These are phyloP conservation scores for Schizopora paradoxa DNA, from an alignment of 1,284 basidiomycete species.

Conservation along the genomic window DNA sequence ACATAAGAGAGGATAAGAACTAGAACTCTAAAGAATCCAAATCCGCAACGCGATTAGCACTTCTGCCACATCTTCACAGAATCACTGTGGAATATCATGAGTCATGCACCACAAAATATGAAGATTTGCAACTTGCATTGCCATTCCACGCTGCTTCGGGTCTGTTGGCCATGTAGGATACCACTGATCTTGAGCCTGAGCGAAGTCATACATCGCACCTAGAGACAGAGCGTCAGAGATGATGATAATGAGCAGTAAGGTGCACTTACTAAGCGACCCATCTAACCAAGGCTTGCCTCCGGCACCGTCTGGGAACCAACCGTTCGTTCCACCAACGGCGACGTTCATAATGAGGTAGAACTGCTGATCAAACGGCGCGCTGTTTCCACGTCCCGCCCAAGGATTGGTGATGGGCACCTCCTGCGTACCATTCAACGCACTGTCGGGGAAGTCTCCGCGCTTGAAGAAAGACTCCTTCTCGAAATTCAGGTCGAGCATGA, in stretches of 20 bases:
- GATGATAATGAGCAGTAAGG: no score
- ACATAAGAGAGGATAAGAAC: no score
- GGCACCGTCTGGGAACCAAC: constrained; percentile 37
- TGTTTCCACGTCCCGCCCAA: constrained; percentile 28
- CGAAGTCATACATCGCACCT: constrained; percentile 72
- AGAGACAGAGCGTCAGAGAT: no score
- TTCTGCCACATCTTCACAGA: constrained; percentile 73
- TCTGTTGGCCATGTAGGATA: constrained; percentile 63
- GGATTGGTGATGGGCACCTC: constrained; percentile 27
- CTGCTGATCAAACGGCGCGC: constrained; percentile 38
- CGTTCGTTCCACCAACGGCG: constrained; percentile 39
- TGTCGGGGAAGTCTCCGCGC: constrained; percentile 34
- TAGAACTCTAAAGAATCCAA: no score
- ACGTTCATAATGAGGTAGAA: constrained; percentile 39
- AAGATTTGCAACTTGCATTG: constrained; percentile 48
- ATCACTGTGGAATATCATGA: constrained; percentile 37
- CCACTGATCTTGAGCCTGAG: constrained; percentile 60
- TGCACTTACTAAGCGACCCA: constrained; percentile 18
- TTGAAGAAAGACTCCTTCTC: constrained; percentile 29
- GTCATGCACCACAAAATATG: constrained; percentile 7
- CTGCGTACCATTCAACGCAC: constrained; percentile 31
- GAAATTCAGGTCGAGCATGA: constrained; percentile 27
- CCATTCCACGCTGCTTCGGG: constrained; percentile 58
- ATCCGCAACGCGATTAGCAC: no score
- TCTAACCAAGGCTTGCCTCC: constrained; percentile 37